Conservation (phyloP, 75 land plant genomes). For the Pseudotsuga menziesii region DNA sequence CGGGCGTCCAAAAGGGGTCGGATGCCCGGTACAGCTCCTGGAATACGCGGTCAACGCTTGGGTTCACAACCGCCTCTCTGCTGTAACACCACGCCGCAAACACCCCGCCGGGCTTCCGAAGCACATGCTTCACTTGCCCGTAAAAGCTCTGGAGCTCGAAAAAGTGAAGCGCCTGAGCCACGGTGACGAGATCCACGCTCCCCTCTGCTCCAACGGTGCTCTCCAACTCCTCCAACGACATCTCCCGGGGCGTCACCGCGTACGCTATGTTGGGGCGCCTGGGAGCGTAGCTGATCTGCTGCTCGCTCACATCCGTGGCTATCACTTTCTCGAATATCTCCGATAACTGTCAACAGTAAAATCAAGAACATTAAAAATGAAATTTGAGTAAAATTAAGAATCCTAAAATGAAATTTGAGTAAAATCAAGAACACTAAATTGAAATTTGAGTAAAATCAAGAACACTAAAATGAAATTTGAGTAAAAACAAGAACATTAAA, state of each 20-base stretch:
- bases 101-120: slow-evolving; percentile 59
- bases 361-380: too few species aligned
- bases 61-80: slow-evolving; percentile 20
- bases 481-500: too few species aligned
- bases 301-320: slow-evolving; percentile 63
- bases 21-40: background rate
- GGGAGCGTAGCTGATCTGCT: slow-evolving; percentile 35
- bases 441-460: too few species aligned
- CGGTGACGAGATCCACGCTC: slow-evolving; percentile 55
- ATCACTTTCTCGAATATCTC: slow-evolving; percentile 49
- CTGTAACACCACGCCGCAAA: slow-evolving; percentile 76
- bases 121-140: slow-evolving; percentile 36
- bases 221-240: slow-evolving; percentile 31
- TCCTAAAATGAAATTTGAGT: too few species aligned
- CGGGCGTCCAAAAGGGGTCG: slow-evolving; percentile 35
- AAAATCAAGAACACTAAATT: too few species aligned
- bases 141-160: slow-evolving; percentile 62
- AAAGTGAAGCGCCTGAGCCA: slow-evolving; percentile 74
- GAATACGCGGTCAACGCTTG: slow-evolving; percentile 36
- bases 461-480: too few species aligned
- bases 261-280: slow-evolving; percentile 56
- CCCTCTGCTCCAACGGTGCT: slow-evolving; percentile 22
- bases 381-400: too few species aligned
- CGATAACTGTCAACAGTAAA: slow-evolving; percentile 27
- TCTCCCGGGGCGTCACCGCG: slow-evolving; percentile 27